These are phyloP conservation scores for Colletotrichum aenigma DNA, from an alignment of 2,329 filamentous ascomycete species.

Conservation along the genomic window DNA sequence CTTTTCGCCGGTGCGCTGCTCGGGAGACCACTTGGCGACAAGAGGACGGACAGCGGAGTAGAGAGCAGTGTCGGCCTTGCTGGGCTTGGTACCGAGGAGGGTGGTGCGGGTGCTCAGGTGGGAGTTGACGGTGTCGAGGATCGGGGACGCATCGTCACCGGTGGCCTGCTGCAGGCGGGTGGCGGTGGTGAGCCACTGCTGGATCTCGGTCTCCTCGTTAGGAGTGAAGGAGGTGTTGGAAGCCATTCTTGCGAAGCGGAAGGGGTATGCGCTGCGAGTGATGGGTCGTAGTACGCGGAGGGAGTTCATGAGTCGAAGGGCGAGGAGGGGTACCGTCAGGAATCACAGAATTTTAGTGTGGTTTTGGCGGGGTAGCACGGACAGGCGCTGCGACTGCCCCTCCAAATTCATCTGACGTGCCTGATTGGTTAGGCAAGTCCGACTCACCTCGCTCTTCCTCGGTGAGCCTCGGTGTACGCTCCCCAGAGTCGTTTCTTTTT, in stretches of 20 bases:
- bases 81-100: conserved; percentile 87
- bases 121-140: conserved; percentile 80
- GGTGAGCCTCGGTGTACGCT: background rate
- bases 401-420: background rate
- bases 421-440: background rate
- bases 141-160: conserved; percentile 63
- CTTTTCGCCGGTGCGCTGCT: conserved; percentile 88
- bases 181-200: conserved; percentile 85
- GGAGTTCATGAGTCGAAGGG: conserved; percentile 43
- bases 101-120: conserved; percentile 90
- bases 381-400: conserved; percentile 3
- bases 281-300: conserved; percentile 41
- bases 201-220: conserved; percentile 84
- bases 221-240: conserved; percentile 75
- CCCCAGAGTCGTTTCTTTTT: background rate
- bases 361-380: conserved; percentile 9
- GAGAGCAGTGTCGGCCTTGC: conserved; percentile 82
- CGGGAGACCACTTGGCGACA: conserved; percentile 79
- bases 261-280: conserved; percentile 37
- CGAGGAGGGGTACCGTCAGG: background rate
- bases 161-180: conserved; percentile 66
- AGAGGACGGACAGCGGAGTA: conserved; percentile 79
- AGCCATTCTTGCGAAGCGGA: conserved; percentile 61
- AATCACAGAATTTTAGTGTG: conserved; percentile 9
- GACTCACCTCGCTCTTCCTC: background rate